These are phyloP conservation scores for Nannochloropsis granulata DNA, from an alignment of 108 stramenopile genomes.

Conservation along the genomic window DNA sequence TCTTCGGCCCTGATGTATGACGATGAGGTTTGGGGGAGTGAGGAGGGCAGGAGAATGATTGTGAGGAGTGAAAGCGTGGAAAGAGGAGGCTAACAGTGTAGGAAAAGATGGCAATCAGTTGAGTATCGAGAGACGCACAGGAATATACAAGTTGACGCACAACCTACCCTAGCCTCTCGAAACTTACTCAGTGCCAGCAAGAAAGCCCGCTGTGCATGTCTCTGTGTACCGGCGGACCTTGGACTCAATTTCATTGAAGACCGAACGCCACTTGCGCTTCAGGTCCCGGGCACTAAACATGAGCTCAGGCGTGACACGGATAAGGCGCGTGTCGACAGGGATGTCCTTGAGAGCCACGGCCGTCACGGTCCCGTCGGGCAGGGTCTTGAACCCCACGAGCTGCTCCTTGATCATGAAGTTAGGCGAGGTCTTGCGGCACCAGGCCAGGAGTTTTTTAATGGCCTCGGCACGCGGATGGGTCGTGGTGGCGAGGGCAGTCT, in stretches of 20 bases:
- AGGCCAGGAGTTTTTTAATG: not conserved
- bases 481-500: not conserved
- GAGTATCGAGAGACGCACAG: not conserved
- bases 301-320: not conserved
- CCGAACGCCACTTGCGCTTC: not conserved
- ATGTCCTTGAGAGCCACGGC: not conserved
- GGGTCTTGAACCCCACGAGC: not conserved
- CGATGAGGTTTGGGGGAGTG: no score
- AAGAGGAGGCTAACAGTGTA: not conserved
- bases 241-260: not conserved
- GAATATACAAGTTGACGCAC: not conserved
- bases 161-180: not conserved
- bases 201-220: not conserved
- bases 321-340: not conserved
- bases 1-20: not conserved
- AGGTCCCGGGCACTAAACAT: not conserved
- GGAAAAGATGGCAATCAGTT: not conserved
- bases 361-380: not conserved
- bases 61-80: not conserved
- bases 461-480: not conserved
- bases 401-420: not conserved
- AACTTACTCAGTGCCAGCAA: not conserved
- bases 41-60: not conserved
- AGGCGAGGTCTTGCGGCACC: not conserved
- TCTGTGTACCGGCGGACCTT: not conserved